Percentiles rank a stretch among this genome's conserved stretches.
Conservation (phyloP, 2,329 filamentous ascomycete species). For the Gnomoniopsis smithogilvyi region DNA sequence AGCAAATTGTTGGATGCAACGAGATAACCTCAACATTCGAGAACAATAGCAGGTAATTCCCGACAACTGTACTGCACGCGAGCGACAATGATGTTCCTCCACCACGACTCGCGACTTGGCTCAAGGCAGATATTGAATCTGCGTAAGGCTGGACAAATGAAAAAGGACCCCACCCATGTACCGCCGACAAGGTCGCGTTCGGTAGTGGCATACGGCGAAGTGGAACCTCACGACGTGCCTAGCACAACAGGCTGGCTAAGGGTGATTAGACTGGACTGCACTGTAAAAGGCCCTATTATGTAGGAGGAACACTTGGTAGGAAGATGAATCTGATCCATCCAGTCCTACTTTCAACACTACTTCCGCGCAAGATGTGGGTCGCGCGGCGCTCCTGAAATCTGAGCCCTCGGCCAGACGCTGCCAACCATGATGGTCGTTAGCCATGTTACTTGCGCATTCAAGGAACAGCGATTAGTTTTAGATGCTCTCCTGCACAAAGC, state of each 20-base stretch:
- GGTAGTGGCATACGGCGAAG: slow-evolving; percentile 9
- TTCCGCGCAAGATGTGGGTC: background rate
- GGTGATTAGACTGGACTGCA: background rate
- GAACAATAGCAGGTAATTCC: background rate
- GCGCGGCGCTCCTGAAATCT: slow-evolving; percentile 13
- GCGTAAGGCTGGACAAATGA: slow-evolving; percentile 15
- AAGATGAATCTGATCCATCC: no score
- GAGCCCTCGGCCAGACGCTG: slow-evolving; percentile 5
- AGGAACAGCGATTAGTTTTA: background rate
- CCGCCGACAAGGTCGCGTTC: slow-evolving; percentile 10
- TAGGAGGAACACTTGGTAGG: no score
- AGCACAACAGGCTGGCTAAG: background rate
- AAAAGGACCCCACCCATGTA: slow-evolving; percentile 8
- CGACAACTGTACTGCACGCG: background rate
- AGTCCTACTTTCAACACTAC: no score
- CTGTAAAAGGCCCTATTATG: background rate
- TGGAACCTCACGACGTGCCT: background rate
- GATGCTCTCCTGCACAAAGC: no score
- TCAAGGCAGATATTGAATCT: background rate
- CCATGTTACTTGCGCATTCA: background rate
- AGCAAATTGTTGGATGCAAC: background rate
- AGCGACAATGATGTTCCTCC: background rate
- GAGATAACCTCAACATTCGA: background rate
- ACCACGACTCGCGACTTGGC: background rate
- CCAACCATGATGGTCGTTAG: background rate